phyloP scores from a whole-genome alignment of 2,329 filamentous ascomycete species.

The Coniochaeta pulveracea region DNA sequence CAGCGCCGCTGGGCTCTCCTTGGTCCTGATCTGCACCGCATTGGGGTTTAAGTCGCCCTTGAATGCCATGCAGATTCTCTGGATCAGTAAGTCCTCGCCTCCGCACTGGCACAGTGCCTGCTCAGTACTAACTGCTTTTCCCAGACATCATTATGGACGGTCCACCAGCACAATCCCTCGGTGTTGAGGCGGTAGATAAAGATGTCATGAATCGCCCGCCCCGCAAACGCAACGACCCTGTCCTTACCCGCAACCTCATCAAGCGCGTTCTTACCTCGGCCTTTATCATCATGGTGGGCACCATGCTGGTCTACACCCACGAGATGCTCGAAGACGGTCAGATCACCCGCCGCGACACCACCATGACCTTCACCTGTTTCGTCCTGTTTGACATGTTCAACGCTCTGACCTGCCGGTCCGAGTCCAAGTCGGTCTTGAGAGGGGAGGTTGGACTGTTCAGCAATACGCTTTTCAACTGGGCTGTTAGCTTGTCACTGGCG shows the following conservation, averaged over 20 bases:
- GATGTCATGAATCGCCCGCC: constrained; percentile 90
- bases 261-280: constrained; percentile 80
- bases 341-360: constrained; percentile 88
- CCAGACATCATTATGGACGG: constrained; percentile 99
- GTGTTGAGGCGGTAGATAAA: constrained; percentile 88
- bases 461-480: constrained; percentile 95
- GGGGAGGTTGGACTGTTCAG: constrained; percentile 76
- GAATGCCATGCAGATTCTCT: constrained; percentile 99
- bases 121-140: not conserved
- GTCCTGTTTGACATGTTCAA: constrained; percentile 99
- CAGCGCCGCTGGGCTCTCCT: constrained; percentile 80
- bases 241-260: constrained; percentile 77
- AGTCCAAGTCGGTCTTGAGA: constrained; percentile 76
- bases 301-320: constrained; percentile 78
- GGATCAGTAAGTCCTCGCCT: constrained; percentile 70
- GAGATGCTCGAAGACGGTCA: constrained; percentile 79
- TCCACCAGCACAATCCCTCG: constrained; percentile 90
- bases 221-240: constrained; percentile 73
- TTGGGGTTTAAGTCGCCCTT: constrained; percentile 90
- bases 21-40: constrained; percentile 86
- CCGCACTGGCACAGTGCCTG: not conserved
- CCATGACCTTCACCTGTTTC: constrained; percentile 98
- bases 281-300: constrained; percentile 82
- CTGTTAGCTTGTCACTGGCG: constrained; percentile 71
- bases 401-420: constrained; percentile 82